Evolutionary conservation across 192 early-diverging fungal genomes (phyloP).

Genomic region (Coemansia erecta): DNA sequence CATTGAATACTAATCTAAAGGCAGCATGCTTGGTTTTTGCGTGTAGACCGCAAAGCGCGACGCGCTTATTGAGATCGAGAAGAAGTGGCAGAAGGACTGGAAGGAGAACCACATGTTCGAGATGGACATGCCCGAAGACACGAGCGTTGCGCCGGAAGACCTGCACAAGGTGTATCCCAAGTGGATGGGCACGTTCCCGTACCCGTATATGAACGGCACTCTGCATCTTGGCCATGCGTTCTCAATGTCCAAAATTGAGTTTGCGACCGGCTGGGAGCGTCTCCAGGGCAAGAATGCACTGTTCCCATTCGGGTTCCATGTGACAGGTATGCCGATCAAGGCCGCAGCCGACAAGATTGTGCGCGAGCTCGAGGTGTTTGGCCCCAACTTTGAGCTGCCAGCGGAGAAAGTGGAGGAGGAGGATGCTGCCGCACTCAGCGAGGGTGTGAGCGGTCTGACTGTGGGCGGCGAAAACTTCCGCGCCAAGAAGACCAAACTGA

Average conservation of each 20-base stretch:
- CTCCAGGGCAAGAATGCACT: conserved; percentile 88
- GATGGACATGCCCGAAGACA: conserved; percentile 73
- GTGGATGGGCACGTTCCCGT: conserved; percentile 93
- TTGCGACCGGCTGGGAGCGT: conserved; percentile 90
- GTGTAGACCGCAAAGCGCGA: conserved; percentile 76
- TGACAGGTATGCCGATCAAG: conserved; percentile 99
- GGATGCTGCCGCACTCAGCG: conserved; percentile 40
- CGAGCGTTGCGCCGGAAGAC: conserved; percentile 53
- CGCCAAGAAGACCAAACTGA: conserved; percentile 77
- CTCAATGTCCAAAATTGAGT: conserved; percentile 93
- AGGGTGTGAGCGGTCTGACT: conserved; percentile 46
- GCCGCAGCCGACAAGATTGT: conserved; percentile 59
- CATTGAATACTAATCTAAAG: not conserved
- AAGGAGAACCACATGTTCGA: conserved; percentile 76
- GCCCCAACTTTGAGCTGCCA: conserved; percentile 43
- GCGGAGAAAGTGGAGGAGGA: conserved; percentile 18
- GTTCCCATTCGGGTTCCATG: conserved; percentile 97
- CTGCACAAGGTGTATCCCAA: conserved; percentile 75
- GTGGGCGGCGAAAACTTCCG: conserved; percentile 47
- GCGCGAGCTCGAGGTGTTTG: conserved; percentile 55
- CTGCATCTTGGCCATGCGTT: conserved; percentile 98
- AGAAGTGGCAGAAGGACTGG: conserved; percentile 76
- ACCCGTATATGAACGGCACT: conserved; percentile 94
- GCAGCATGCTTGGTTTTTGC: not conserved
- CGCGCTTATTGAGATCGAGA: conserved; percentile 71